phyloP scores from a whole-genome alignment of 768 basidiomycete genomes.

The Boletales sp. region DNA sequence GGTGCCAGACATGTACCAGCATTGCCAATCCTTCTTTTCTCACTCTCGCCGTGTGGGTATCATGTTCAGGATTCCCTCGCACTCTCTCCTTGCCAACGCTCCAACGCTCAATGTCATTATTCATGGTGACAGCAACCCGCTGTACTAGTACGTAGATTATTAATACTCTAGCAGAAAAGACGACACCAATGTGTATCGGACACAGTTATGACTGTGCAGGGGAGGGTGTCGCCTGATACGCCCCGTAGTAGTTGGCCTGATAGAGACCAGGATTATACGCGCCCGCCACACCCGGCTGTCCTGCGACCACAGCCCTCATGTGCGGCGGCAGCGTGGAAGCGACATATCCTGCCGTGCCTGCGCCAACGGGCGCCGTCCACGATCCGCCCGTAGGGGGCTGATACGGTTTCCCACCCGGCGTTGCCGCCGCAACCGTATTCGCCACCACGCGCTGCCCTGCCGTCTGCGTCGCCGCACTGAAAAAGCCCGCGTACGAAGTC shows the following conservation, averaged over 20 bases:
- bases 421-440: conserved; percentile 44
- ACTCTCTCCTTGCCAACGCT: neutral
- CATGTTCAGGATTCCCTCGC: neutral
- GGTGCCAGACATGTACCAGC: conserved; percentile 14
- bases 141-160: conserved; percentile 10
- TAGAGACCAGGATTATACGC: conserved; percentile 20
- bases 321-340: conserved; percentile 42
- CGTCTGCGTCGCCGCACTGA: conserved; percentile 28
- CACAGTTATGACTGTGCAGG: conserved; percentile 26
- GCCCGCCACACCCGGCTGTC: conserved; percentile 20
- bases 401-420: conserved; percentile 28
- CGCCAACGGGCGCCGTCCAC: conserved; percentile 26
- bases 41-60: neutral
- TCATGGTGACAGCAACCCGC: conserved; percentile 9
- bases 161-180: conserved; percentile 18
- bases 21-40: neutral
- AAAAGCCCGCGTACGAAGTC: conserved; percentile 41
- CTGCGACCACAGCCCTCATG: conserved; percentile 28
- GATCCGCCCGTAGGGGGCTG: conserved; percentile 22
- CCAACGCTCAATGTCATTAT: conserved; percentile 15
- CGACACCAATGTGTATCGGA: conserved; percentile 1
- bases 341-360: conserved; percentile 22
- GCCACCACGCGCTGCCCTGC: conserved; percentile 49
- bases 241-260: conserved; percentile 30
- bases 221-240: conserved; percentile 31